Conservation (phyloP, 768 basidiomycete genomes). For the Pleurotus giganteus region DNA sequence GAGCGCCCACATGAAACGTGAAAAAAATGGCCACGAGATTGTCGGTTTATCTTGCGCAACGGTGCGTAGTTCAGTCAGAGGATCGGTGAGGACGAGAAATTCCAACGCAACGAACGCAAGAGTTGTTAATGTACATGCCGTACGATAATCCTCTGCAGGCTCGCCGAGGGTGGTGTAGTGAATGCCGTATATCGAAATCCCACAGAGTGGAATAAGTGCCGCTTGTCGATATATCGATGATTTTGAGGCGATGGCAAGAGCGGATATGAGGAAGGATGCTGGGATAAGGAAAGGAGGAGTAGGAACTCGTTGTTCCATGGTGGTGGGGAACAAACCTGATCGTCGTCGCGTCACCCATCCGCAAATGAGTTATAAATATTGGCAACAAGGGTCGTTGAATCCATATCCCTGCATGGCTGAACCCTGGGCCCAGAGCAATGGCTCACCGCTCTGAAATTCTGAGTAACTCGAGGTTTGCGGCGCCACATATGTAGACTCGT, state of each 20-base stretch:
- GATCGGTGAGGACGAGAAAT: not conserved
- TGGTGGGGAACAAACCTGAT: no score
- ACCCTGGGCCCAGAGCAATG: no score
- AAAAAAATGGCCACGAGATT: not conserved
- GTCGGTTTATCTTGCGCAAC: not conserved
- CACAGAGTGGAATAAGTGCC: not conserved
- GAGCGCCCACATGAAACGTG: not conserved
- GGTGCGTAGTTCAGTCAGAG: not conserved
- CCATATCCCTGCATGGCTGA: no score
- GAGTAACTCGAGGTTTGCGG: no score
- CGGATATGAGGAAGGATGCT: not conserved
- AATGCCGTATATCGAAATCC: not conserved
- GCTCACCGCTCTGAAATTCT: no score
- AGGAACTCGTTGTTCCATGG: not conserved
- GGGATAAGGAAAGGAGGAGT: not conserved
- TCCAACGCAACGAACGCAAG: not conserved
- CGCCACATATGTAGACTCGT: no score
- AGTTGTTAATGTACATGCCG: not conserved
- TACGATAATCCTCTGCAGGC: not conserved
- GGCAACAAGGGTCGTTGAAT: no score
- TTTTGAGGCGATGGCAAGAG: not conserved
- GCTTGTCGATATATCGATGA: not conserved
- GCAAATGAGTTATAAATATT: no score
- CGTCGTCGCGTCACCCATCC: no score
- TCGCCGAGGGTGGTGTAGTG: not conserved